Evolutionary conservation across 2,329 filamentous ascomycete species (phyloP), one percentile per base, ranked within the genome.

Genomic region (Microcyclospora tardicrescens): DNA sequence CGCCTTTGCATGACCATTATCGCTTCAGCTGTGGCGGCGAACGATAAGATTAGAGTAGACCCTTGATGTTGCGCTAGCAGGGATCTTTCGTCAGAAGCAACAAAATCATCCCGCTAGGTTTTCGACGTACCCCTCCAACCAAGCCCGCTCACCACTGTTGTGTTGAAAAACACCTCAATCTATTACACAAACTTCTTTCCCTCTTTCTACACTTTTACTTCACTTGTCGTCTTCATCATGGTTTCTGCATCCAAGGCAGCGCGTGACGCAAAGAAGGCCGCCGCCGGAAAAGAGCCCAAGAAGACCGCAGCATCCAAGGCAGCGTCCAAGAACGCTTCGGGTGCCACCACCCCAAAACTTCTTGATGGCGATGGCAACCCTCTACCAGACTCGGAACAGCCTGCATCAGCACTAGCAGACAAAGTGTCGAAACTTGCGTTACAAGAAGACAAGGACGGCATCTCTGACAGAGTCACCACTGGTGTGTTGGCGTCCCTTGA

Each of bases 381-480:
- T 39, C 46, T 69, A n/a, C 63, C 67, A 33, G 64, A 67, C 43
- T 62, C 69, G 34, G 80, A 82, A 38, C 72, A 74, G 53, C 75
- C 80, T 47, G 81, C 80, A 43, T 24, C 19, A 24, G 84, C 79
- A 50, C 71, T 77, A 43, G 73, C 71, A 53, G 75, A 79, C 52
- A 84, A 89, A 69, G 79, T 95, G 49, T 82, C 86, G 69, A 86
- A 86, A 61, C 74, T 98, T 51, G 79, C 83, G 33, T 73, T 87
- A 39, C 93, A 98, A 69, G 82, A 94, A 74, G 91, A 98, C 68
- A 84, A 93, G 68, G 77, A 93, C 61, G 91, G 91, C 58, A 73
- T 98, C 49, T 96, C 91, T 11, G 91, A 98, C 66, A 83, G 91
- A 64, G 91, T 98, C 63, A 98, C 93, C 44, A 98, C 91, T 44